Evolutionary conservation across 345 rosid species (phyloP).

Genomic region (Cochlearia excelsa): DNA sequence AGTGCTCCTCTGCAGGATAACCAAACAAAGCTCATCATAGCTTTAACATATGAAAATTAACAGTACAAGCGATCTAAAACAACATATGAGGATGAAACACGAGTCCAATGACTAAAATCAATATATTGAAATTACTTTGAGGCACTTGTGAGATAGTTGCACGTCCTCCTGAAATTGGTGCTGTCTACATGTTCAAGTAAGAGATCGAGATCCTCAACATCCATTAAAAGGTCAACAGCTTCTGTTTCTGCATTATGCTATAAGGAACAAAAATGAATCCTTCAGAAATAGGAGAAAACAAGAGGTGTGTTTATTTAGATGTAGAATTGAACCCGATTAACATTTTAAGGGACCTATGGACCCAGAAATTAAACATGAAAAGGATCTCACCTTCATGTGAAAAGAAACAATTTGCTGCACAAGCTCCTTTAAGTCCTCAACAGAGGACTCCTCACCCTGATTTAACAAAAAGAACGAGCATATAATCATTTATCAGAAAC

Average conservation of each 20-base stretch:
- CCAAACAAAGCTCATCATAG: conserved; percentile 17
- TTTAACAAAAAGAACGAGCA: conserved; percentile 9
- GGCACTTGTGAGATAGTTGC: conserved; percentile 84
- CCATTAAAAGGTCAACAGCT: conserved; percentile 97
- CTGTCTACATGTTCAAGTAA: conserved; percentile 74
- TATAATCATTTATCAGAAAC: conserved; percentile 15
- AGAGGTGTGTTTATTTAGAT: neutral
- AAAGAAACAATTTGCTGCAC: conserved; percentile 86
- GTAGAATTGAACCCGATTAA: neutral
- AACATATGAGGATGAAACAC: conserved; percentile 10
- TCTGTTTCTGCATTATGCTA: conserved; percentile 99
- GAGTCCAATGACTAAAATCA: neutral
- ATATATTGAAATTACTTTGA: conserved; percentile 50
- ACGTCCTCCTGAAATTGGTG: conserved; percentile 88
- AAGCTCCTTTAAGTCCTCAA: conserved; percentile 75
- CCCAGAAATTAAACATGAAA: conserved; percentile 10
- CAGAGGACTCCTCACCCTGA: conserved; percentile 63
- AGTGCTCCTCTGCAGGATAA: conserved; percentile 8
- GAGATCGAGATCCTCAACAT: conserved; percentile 95
- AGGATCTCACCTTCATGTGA: conserved; percentile 76
- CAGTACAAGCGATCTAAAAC: neutral
- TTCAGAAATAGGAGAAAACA: conserved; percentile 14
- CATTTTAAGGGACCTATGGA: conserved; percentile 9
- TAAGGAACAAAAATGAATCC: conserved; percentile 15
- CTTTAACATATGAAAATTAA: conserved; percentile 11